Evolutionary conservation across 1,284 basidiomycete species (phyloP).

Genomic region (Rhodotorula mucilaginosa): DNA sequence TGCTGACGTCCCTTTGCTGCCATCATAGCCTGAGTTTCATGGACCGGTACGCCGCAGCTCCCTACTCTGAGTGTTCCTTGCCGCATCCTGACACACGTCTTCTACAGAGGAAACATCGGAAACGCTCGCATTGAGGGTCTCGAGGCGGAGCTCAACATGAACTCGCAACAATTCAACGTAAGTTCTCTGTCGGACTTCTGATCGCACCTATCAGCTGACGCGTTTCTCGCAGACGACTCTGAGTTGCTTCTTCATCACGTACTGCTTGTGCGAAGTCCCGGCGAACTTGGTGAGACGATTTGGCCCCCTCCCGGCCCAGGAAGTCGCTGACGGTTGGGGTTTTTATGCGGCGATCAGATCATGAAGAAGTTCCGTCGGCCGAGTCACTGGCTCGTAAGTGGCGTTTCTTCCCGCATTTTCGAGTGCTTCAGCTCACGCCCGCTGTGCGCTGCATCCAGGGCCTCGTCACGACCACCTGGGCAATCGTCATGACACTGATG

Average conservation of each 20-base stretch:
- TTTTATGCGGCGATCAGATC: constrained; percentile 50
- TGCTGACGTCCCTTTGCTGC: too few species aligned
- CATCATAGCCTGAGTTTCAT: neutral
- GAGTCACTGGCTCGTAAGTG: constrained; percentile 49
- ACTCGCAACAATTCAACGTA: constrained; percentile 36
- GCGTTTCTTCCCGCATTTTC: neutral
- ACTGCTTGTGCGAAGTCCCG: constrained; percentile 23
- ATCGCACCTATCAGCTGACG: neutral
- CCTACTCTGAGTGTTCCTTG: neutral
- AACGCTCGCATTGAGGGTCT: constrained; percentile 26
- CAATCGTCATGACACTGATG: constrained; percentile 54
- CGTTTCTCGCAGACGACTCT: constrained; percentile 14
- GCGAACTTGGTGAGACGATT: constrained; percentile 2
- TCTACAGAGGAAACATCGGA: constrained; percentile 19
- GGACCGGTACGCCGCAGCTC: neutral
- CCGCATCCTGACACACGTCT: neutral
- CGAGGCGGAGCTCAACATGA: constrained; percentile 40
- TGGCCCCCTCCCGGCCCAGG: neutral
- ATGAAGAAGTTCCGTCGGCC: constrained; percentile 59
- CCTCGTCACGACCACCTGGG: constrained; percentile 57
- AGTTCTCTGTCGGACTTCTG: neutral
- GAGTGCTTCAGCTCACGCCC: neutral
- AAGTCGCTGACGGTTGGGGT: neutral
- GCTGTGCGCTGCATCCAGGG: constrained; percentile 26
- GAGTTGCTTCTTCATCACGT: constrained; percentile 33